Conservation (phyloP, 768 basidiomycete species). For the Erythrobasidium yunnanense region DNA sequence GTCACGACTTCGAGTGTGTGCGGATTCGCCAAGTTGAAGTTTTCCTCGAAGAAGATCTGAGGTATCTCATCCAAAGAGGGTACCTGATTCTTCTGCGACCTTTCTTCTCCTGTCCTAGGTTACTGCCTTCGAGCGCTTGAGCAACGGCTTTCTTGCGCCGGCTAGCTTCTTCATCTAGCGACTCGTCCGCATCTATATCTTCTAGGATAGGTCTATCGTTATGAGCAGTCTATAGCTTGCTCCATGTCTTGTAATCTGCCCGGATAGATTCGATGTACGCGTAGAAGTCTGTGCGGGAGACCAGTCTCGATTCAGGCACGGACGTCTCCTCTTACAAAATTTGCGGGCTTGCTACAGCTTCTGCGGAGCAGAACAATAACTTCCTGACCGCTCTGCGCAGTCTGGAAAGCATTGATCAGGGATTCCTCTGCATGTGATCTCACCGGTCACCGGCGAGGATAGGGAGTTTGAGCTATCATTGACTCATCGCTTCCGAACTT, state of each 20-base stretch:
- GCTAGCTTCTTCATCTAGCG: not conserved
- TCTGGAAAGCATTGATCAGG: too few species aligned
- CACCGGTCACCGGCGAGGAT: too few species aligned
- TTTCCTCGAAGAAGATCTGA: conserved; percentile 61
- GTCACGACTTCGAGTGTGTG: conserved; percentile 66
- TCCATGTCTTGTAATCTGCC: conserved; percentile 67
- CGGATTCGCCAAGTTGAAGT: conserved; percentile 73
- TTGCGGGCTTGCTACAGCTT: too few species aligned
- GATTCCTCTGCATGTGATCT: too few species aligned
- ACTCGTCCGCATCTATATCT: not conserved
- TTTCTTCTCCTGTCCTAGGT: conserved; percentile 32
- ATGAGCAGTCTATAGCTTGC: conserved; percentile 37
- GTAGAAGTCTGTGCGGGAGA: conserved; percentile 72
- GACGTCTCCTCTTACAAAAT: too few species aligned
- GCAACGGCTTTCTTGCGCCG: not conserved
- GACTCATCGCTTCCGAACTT: too few species aligned
- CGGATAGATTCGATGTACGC: conserved; percentile 61
- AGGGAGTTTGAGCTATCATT: too few species aligned
- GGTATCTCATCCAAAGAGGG: conserved; percentile 70
- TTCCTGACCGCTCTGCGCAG: too few species aligned
- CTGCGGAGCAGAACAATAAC: too few species aligned
- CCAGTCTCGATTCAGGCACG: too few species aligned
- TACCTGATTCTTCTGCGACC: conserved; percentile 48
- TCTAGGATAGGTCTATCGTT: conserved; percentile 11
- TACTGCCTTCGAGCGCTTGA: not conserved